phyloP scores from a whole-genome alignment of 805 yeast species.

The Candida silvicultrix region DNA sequence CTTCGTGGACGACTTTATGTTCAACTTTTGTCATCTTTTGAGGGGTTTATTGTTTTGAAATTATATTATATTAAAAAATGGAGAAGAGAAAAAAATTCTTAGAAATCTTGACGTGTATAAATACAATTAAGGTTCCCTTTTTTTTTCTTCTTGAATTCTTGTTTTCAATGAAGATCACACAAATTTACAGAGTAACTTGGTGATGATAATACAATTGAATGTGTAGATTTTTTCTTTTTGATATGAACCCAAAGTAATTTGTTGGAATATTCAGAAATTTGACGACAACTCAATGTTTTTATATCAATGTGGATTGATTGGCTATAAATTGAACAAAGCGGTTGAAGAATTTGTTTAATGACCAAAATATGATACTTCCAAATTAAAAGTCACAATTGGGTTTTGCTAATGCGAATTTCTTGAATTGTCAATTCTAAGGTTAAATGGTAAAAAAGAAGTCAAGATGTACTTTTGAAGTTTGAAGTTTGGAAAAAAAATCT shows the following conservation, averaged over 20 bases:
- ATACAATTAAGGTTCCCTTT: not conserved
- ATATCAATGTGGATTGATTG: not conserved
- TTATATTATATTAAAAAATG: not conserved
- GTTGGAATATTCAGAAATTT: not conserved
- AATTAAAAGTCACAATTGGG: not conserved
- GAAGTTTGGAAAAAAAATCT: not conserved
- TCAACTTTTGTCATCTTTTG: not conserved
- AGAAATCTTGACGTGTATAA: not conserved
- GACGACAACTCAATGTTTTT: not conserved
- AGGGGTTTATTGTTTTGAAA: not conserved
- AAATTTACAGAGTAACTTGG: not conserved
- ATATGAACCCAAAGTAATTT: no score
- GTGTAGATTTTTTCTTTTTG: no score
- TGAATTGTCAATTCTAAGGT: not conserved
- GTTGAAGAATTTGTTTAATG: not conserved
- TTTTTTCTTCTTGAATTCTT: no score
- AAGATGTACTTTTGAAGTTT: not conserved
- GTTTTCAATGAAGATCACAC: no score
- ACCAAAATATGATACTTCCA: not conserved
- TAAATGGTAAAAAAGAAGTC: constrained; percentile 1
- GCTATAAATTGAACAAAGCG: not conserved
- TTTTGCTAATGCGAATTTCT: not conserved
- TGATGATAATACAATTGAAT: not conserved
- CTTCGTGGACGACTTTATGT: constrained; percentile 36
- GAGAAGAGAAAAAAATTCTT: not conserved